Base-by-base conservation (phyloP, 805 yeast genomes). In the Wickerhamiella musiphila region DNA sequence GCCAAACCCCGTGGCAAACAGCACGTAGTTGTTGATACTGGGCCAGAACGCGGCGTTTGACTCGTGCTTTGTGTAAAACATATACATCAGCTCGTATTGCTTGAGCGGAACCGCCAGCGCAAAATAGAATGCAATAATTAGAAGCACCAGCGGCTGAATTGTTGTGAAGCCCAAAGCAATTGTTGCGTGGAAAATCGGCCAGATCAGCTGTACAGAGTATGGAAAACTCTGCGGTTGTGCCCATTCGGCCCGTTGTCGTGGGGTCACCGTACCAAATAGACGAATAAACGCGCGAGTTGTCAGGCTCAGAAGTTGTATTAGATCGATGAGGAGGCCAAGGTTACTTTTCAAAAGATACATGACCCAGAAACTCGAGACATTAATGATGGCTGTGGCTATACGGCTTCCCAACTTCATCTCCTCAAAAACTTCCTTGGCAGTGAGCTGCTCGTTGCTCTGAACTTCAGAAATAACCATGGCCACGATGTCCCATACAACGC, bases 361-460 rank as follows among this genome's bases (percentile, higher is more conserved):
- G 18, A 57, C 58, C 62, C 62, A 57, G 42, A 57, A 57, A 6
- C 58, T 51, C 5, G 61, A 54, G 14, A 57, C 46, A 28, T 49
- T 48, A 26, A 57, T 49, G 23, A 57, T 47, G 5, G 61, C 54
- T 3, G 50, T 46, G 2, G 60, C 44, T 7, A 54, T 38, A 15
- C 57, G 56, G 18, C 44, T 38, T 3, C 49, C 51, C 7, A 57
- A 39, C 4, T 40, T 42, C 10, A 56, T 43, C 9, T 43, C 27
- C 13, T 38, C 30, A 42, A 53, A 42, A 0, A 51, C 56, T 15
- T 49, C 45, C 6, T 21, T 22, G 18, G 51, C 45, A 1, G 47
- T 35, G 21, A 45, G 24, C 6, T 30, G 29, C 24, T 42, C 20
- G 21, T 36, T 33, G 6, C 26, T 23, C 12, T 38, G 18, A 5